Conservation (phyloP, 169 alveolate genomes). For the Plasmodium relictum region DNA sequence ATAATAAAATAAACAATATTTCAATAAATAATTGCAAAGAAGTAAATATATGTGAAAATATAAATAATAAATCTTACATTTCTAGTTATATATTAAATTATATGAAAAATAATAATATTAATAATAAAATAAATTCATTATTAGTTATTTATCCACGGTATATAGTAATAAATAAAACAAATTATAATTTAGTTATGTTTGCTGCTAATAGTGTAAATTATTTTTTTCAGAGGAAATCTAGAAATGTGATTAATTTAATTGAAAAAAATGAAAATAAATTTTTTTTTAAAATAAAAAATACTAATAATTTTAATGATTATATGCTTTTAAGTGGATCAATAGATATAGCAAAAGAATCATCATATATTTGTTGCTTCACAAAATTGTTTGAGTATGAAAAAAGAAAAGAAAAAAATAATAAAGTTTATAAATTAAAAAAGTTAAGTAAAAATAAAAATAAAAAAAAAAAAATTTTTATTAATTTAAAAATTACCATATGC, state of each 20-base stretch:
- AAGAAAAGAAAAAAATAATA: background rate
- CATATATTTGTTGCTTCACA: slow-evolving; percentile 26
- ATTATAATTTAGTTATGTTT: slow-evolving; percentile 31
- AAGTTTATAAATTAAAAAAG: background rate
- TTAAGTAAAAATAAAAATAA: background rate
- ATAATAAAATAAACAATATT: background rate
- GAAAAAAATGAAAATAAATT: slow-evolving; percentile 6
- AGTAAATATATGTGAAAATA: background rate
- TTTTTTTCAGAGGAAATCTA: slow-evolving; percentile 9
- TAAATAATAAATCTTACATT: background rate
- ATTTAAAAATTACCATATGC: slow-evolving; percentile 19
- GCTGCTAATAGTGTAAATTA: background rate
- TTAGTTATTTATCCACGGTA: slow-evolving; percentile 17
- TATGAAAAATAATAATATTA: background rate
- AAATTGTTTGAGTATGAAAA: background rate
- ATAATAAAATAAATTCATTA: no score
- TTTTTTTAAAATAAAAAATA: slow-evolving; percentile 24
- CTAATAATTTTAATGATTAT: slow-evolving; percentile 1
- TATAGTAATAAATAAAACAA: slow-evolving; percentile 24
- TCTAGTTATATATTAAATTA: background rate
- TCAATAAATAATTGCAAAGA: background rate
- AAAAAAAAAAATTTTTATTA: background rate
- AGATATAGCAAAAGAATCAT: slow-evolving; percentile 36
- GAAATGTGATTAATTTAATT: slow-evolving; percentile 21
- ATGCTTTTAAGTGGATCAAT: slow-evolving; percentile 23